Conservation (phyloP, 805 yeast species). For the Wickerhamiella spandovensis region DNA sequence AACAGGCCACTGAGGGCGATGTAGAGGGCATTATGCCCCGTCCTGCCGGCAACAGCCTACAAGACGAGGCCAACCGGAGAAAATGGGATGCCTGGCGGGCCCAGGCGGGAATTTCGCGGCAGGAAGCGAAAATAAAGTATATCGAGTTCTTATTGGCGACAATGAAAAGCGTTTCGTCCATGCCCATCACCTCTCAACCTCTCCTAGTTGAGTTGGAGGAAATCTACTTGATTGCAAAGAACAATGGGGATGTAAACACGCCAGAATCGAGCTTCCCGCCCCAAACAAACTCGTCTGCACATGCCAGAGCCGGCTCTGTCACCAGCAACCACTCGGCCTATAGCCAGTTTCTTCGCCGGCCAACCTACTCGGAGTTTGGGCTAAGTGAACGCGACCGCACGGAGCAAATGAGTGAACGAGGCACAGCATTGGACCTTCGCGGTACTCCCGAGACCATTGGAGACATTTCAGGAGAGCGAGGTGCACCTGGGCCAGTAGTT, state of each 20-base stretch:
- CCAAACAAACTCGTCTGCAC: too few species aligned
- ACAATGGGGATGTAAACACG: neutral
- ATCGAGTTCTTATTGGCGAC: conserved; percentile 57
- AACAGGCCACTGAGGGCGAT: conserved; percentile 83
- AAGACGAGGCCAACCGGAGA: conserved; percentile 52
- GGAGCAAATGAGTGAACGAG: conserved; percentile 5
- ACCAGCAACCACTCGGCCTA: conserved; percentile 14
- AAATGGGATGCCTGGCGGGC: conserved; percentile 80
- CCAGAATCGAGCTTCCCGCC: neutral
- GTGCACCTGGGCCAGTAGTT: neutral
- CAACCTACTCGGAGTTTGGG: conserved; percentile 18
- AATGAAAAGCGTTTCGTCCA: conserved; percentile 35
- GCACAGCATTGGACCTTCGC: neutral
- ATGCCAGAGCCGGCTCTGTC: conserved; percentile 11
- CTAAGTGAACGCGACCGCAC: conserved; percentile 16
- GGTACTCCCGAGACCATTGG: neutral
- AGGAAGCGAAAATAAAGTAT: conserved; percentile 64
- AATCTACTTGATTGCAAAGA: conserved; percentile 39
- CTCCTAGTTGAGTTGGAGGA: conserved; percentile 53
- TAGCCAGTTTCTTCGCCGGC: conserved; percentile 17
- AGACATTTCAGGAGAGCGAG: neutral
- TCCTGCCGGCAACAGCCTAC: conserved; percentile 46
- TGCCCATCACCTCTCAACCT: conserved; percentile 53
- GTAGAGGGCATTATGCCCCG: conserved; percentile 54
- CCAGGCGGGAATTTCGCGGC: conserved; percentile 51